These are phyloP conservation scores for Cladophialophora exuberans DNA, from an alignment of 2,329 filamentous ascomycete species.

Conservation along the genomic window DNA sequence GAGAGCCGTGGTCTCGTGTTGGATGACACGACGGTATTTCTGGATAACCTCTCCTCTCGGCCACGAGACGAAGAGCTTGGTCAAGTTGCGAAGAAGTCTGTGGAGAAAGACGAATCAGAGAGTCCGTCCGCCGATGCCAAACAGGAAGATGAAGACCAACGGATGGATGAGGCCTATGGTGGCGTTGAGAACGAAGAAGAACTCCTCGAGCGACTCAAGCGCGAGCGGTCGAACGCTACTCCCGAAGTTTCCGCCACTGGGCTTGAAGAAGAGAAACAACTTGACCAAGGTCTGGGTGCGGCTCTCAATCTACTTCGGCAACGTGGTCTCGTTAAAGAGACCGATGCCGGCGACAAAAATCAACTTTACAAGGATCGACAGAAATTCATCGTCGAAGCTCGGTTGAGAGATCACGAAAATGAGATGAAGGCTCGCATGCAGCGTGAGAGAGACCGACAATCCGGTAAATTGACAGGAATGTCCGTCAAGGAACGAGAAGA, in stretches of 20 bases:
- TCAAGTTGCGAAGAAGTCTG: conserved; percentile 24
- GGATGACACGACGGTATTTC: conserved; percentile 93
- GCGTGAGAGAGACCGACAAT: conserved; percentile 84
- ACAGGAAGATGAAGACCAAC: conserved; percentile 53
- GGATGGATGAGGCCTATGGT: conserved; percentile 58
- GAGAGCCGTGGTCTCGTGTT: conserved; percentile 78
- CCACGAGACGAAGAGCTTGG: conserved; percentile 54
- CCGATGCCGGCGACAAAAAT: conserved; percentile 66
- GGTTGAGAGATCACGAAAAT: conserved; percentile 74
- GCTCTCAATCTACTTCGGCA: conserved; percentile 82
- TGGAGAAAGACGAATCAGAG: conserved; percentile 20
- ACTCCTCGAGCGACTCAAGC: conserved; percentile 53
- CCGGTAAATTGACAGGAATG: conserved; percentile 83
- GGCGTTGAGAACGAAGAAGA: conserved; percentile 56
- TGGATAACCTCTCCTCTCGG: conserved; percentile 75
- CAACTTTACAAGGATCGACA: conserved; percentile 71
- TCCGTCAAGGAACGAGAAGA: conserved; percentile 90
- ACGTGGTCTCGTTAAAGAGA: conserved; percentile 75
- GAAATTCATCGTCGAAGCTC: conserved; percentile 78
- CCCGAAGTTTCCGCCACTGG: conserved; percentile 67
- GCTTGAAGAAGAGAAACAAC: conserved; percentile 80
- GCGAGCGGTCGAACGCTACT: conserved; percentile 49
- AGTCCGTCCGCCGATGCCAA: conserved; percentile 38
- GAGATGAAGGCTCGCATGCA: conserved; percentile 78
- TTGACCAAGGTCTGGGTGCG: conserved; percentile 78